Evolutionary conservation across 768 basidiomycete genomes (phyloP).

Genomic region (Sporobolomyces roseus): DNA sequence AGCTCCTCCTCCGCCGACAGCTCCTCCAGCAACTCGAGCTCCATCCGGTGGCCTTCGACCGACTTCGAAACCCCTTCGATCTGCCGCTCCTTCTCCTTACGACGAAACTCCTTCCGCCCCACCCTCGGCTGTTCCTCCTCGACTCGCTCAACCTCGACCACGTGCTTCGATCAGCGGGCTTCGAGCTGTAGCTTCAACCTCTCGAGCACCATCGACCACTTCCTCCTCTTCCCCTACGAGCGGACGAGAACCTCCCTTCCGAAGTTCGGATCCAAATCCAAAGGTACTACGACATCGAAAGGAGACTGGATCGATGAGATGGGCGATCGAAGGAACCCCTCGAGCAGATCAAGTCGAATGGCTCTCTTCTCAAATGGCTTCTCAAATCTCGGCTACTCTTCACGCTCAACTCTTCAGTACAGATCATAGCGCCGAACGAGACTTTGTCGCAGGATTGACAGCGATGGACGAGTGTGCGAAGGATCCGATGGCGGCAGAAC

Average conservation of each 20-base stretch:
- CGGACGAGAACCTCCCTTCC: slow-evolving; percentile 48
- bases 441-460: slow-evolving; percentile 73
- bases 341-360: slow-evolving; percentile 81
- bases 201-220: slow-evolving; percentile 2
- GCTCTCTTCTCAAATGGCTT: slow-evolving; percentile 87
- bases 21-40: slow-evolving; percentile 44
- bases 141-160: slow-evolving; percentile 45
- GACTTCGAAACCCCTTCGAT: slow-evolving; percentile 19
- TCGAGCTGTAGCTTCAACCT: slow-evolving; percentile 45
- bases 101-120: slow-evolving; percentile 33
- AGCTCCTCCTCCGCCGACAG: slow-evolving; percentile 48
- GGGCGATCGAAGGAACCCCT: slow-evolving; percentile 57
- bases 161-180: slow-evolving; percentile 24
- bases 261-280: slow-evolving; percentile 38
- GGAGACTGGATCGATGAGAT: slow-evolving; percentile 43
- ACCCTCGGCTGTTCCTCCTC: slow-evolving; percentile 33
- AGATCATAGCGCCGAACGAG: slow-evolving; percentile 91
- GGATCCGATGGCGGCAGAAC: slow-evolving; percentile 55
- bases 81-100: background rate
- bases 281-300: slow-evolving; percentile 39
- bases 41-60: slow-evolving; percentile 8
- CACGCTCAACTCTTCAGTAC: slow-evolving; percentile 79
- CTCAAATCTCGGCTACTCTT: slow-evolving; percentile 70
- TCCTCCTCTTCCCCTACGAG: slow-evolving; percentile 38
- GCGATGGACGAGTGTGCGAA: slow-evolving; percentile 65